Conservation (phyloP, 2,329 filamentous ascomycete species). For the Cladophialophora chaetospira region DNA sequence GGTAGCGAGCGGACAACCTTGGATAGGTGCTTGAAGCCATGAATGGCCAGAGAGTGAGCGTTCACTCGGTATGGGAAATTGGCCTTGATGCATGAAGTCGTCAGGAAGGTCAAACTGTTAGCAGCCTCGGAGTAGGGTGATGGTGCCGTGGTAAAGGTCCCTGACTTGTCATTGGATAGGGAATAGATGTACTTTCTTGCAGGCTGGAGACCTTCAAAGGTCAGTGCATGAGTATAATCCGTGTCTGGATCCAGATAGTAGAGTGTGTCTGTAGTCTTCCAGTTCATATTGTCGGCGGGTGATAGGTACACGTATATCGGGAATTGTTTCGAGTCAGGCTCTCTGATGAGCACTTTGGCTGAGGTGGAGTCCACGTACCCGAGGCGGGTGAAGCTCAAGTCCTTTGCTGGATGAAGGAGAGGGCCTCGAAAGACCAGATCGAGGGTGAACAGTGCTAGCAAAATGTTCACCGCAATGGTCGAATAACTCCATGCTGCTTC, state of each 20-base stretch:
- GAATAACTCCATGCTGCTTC: constrained; percentile 66
- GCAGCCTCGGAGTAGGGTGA: constrained; percentile 64
- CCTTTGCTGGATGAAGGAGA: constrained; percentile 67
- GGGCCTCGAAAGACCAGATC: constrained; percentile 78
- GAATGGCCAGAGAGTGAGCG: constrained; percentile 72
- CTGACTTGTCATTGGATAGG: constrained; percentile 82
- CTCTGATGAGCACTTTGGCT: constrained; percentile 80
- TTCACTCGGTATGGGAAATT: constrained; percentile 85
- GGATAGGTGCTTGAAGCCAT: constrained; percentile 74
- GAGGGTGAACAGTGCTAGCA: constrained; percentile 67
- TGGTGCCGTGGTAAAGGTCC: constrained; percentile 78
- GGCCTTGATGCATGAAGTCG: constrained; percentile 89
- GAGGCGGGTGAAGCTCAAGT: constrained; percentile 81
- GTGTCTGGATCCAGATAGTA: constrained; percentile 70
- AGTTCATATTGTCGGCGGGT: constrained; percentile 44
- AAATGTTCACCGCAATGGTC: constrained; percentile 72
- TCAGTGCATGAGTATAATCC: constrained; percentile 77
- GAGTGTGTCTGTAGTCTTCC: constrained; percentile 65
- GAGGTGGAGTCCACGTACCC: constrained; percentile 81
- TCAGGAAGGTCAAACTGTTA: constrained; percentile 83
- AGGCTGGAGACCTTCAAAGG: constrained; percentile 66
- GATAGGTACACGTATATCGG: constrained; percentile 70
- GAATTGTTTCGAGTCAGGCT: constrained; percentile 73
- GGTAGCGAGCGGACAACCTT: constrained; percentile 70
- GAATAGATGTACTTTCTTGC: constrained; percentile 80